Conservation (phyloP, 2,329 filamentous ascomycete genomes). For the Fusarium piperis region DNA sequence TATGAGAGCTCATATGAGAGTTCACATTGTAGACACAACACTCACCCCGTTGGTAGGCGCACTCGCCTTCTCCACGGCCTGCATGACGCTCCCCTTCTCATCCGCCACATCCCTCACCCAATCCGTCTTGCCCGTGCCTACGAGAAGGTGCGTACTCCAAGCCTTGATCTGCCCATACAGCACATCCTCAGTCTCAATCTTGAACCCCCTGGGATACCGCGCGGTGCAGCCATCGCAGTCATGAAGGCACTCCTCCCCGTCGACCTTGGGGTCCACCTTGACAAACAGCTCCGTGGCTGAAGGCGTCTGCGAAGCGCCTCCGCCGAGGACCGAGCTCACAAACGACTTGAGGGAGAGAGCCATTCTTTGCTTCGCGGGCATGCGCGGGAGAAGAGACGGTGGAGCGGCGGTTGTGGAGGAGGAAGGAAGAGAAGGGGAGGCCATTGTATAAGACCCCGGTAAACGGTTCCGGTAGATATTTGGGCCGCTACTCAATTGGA, state of each 20-base stretch:
- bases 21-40: slow-evolving; percentile 21
- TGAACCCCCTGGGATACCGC: slow-evolving; percentile 76
- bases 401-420: slow-evolving; percentile 22
- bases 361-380: slow-evolving; percentile 53
- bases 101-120: slow-evolving; percentile 92
- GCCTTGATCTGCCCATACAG: slow-evolving; percentile 87
- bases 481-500: slow-evolving; percentile 22
- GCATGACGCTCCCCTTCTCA: slow-evolving; percentile 87
- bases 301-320: slow-evolving; percentile 38
- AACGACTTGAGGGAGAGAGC: slow-evolving; percentile 51
- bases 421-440: not conserved
- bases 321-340: slow-evolving; percentile 45
- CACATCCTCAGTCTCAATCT: slow-evolving; percentile 79
- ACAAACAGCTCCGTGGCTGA: slow-evolving; percentile 70
- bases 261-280: slow-evolving; percentile 76
- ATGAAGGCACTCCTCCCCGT: slow-evolving; percentile 88
- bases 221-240: slow-evolving; percentile 87
- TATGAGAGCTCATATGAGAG: not conserved
- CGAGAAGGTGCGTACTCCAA: slow-evolving; percentile 89
- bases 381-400: slow-evolving; percentile 36
- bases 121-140: slow-evolving; percentile 95
- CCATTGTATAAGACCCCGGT: slow-evolving; percentile 19
- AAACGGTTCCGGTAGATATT: slow-evolving; percentile 19
- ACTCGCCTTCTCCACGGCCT: slow-evolving; percentile 70
- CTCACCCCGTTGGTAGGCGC: slow-evolving; percentile 75